phyloP scores from a whole-genome alignment of 2,329 filamentous ascomycete genomes.

The Cordyceps militaris region DNA sequence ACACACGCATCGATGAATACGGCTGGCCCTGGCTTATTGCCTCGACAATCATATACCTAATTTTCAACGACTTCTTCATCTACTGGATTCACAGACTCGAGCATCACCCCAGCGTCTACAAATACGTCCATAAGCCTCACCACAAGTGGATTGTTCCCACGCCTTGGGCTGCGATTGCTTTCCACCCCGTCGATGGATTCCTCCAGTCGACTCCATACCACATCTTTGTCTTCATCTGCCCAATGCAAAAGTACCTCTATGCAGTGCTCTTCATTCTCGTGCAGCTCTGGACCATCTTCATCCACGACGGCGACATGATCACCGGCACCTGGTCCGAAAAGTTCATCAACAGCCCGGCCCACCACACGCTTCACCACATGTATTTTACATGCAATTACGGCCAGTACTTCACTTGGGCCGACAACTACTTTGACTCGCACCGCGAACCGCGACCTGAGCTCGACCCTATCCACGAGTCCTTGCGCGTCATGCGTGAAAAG shows the following conservation, averaged over 20 bases:
- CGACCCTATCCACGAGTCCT: constrained; percentile 37
- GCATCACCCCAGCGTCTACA: constrained; percentile 40
- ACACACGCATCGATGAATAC: constrained; percentile 31
- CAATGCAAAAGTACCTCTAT: constrained; percentile 40
- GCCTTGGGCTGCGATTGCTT: constrained; percentile 39
- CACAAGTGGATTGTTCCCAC: constrained; percentile 45
- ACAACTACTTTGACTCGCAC: constrained; percentile 38
- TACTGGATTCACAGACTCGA: constrained; percentile 42
- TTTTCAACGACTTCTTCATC: constrained; percentile 39
- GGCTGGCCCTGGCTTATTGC: constrained; percentile 33
- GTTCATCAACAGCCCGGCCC: constrained; percentile 41
- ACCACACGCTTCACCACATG: constrained; percentile 43
- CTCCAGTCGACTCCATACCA: constrained; percentile 41
- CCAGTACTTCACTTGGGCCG: constrained; percentile 43
- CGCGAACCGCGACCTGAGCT: constrained; percentile 35
- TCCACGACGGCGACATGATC: constrained; percentile 44
- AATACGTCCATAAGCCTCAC: constrained; percentile 41
- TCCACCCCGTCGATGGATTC: constrained; percentile 40
- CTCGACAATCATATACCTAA: constrained; percentile 35
- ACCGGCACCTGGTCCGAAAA: constrained; percentile 39
- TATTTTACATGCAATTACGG: constrained; percentile 45
- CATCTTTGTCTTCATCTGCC: constrained; percentile 37
- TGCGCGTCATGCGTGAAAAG: constrained; percentile 37
- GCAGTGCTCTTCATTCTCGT: constrained; percentile 36
- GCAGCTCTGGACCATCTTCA: constrained; percentile 43